phyloP scores from a whole-genome alignment of 306 rosid genomes.

The Sindora glabra region DNA sequence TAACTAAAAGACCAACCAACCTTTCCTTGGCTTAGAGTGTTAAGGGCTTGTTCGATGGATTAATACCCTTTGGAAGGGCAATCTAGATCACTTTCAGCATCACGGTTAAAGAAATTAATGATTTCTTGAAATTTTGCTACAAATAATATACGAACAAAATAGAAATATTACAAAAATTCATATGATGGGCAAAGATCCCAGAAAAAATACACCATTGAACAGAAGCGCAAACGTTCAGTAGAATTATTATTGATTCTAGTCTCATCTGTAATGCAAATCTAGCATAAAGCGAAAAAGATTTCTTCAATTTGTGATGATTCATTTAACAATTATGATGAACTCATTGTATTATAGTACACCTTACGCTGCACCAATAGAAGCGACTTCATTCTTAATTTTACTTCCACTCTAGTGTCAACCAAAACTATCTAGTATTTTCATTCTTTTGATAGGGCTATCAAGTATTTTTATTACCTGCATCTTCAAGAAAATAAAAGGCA shows the following conservation, averaged over 20 bases:
- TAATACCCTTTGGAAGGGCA: too few relatives aligned
- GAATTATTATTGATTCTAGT: background rate
- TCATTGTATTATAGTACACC: background rate
- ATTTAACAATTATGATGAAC: background rate
- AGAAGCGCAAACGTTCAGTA: too few relatives aligned
- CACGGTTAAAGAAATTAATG: too few relatives aligned
- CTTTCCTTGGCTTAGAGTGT: too few relatives aligned
- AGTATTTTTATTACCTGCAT: conserved; percentile 48
- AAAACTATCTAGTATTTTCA: background rate
- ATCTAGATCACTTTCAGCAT: too few relatives aligned
- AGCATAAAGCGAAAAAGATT: background rate
- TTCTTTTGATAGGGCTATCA: too few relatives aligned
- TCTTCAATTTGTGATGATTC: background rate
- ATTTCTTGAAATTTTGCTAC: too few relatives aligned
- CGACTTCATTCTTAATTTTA: background rate
- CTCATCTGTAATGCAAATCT: background rate
- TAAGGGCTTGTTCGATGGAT: too few relatives aligned
- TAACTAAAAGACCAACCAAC: too few relatives aligned
- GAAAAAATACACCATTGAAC: too few relatives aligned
- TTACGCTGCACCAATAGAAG: background rate
- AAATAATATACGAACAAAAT: too few relatives aligned
- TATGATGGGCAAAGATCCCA: background rate
- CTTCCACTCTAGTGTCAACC: background rate
- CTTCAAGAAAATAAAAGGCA: conserved; percentile 67
- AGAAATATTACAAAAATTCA: conserved; percentile 12